phyloP scores from a whole-genome alignment of 805 yeast genomes.

The Candida takata region DNA sequence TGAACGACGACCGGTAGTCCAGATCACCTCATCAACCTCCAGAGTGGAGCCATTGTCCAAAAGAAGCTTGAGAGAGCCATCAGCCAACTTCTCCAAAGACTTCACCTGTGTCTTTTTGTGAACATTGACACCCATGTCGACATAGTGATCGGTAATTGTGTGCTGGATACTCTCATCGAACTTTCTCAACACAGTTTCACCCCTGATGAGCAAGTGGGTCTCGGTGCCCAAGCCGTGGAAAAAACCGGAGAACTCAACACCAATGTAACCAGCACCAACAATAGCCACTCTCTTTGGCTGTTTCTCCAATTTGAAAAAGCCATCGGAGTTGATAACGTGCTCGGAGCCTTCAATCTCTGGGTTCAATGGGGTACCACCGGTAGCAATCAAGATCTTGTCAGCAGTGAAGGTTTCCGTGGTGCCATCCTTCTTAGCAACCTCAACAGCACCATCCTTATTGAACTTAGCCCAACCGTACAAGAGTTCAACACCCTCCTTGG shows the following conservation, averaged over 20 bases:
- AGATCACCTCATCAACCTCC: slow-evolving; percentile 75
- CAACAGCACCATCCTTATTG: slow-evolving; percentile 62
- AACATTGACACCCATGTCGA: slow-evolving; percentile 72
- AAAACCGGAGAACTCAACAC: slow-evolving; percentile 91
- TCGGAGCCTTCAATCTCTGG: slow-evolving; percentile 80
- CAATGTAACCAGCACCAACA: slow-evolving; percentile 98
- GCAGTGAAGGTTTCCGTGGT: slow-evolving; percentile 56
- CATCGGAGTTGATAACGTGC: slow-evolving; percentile 81
- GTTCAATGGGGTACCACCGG: slow-evolving; percentile 81
- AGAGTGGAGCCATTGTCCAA: slow-evolving; percentile 34
- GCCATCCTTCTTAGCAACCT: slow-evolving; percentile 65
- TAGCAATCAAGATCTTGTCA: slow-evolving; percentile 79
- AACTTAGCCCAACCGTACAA: slow-evolving; percentile 84
- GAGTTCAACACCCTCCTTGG: slow-evolving; percentile 83
- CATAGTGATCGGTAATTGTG: slow-evolving; percentile 75
- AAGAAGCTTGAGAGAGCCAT: slow-evolving; percentile 43
- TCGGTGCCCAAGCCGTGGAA: slow-evolving; percentile 84
- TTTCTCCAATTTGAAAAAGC: slow-evolving; percentile 70
- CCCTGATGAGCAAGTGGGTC: slow-evolving; percentile 83
- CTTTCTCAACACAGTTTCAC: slow-evolving; percentile 81
- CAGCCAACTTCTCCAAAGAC: slow-evolving; percentile 39
- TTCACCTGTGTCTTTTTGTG: slow-evolving; percentile 57
- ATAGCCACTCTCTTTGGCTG: slow-evolving; percentile 92
- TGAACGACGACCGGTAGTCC: slow-evolving; percentile 93
- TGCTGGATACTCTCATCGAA: slow-evolving; percentile 79